Evolutionary conservation across 2,329 filamentous ascomycete species (phyloP).

Genomic region (Pestalotiopsis sp.): DNA sequence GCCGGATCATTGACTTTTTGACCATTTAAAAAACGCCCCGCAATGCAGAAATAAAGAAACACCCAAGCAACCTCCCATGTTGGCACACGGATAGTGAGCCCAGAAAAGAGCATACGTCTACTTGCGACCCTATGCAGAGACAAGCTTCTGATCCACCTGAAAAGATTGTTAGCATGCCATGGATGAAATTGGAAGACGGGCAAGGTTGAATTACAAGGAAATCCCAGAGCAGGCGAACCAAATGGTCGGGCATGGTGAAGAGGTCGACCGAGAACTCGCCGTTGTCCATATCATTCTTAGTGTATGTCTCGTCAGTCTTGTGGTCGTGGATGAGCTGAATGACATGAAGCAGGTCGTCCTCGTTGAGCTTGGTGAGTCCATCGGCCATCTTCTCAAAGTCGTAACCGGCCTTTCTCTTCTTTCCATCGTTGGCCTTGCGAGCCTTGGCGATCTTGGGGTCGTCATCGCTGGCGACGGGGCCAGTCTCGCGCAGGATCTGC

Average conservation of each 20-base stretch:
- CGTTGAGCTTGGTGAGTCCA: constrained; percentile 78
- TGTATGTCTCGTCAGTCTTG: constrained; percentile 92
- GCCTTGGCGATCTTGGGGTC: constrained; percentile 67
- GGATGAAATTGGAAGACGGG: neutral
- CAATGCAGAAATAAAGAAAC: constrained; percentile 10
- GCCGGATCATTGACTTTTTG: constrained; percentile 8
- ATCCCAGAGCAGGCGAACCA: constrained; percentile 96
- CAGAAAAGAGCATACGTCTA: neutral
- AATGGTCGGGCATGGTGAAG: constrained; percentile 88
- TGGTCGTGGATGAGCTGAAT: constrained; percentile 99
- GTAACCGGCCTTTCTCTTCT: constrained; percentile 75
- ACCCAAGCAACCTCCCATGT: neutral
- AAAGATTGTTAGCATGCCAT: constrained; percentile 16
- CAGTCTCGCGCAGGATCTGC: constrained; percentile 78
- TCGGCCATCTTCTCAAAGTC: constrained; percentile 98
- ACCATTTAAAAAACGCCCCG: constrained; percentile 7
- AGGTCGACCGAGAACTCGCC: constrained; percentile 98
- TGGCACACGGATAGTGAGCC: neutral
- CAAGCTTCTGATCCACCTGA: constrained; percentile 32
- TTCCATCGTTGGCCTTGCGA: constrained; percentile 58
- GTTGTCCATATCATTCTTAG: constrained; percentile 95
- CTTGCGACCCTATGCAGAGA: constrained; percentile 16
- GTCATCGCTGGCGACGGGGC: constrained; percentile 79
- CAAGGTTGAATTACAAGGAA: constrained; percentile 57
- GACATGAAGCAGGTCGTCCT: constrained; percentile 92